Conservation (phyloP, 306 rosid species). For the Cucumis cinereus region DNA sequence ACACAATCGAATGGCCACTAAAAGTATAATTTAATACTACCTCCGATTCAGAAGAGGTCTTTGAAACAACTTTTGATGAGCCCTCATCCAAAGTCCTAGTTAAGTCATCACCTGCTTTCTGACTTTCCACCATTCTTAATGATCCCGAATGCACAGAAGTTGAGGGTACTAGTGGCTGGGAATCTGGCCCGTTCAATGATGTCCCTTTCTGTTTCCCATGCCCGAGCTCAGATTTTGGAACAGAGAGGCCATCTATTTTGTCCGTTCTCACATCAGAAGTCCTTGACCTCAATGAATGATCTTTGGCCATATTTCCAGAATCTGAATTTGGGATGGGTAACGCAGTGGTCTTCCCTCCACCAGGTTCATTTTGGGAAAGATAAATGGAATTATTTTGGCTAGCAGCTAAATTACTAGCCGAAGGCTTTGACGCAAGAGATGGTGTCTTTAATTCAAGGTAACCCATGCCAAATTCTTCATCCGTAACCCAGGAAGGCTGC, state of each 20-base stretch:
- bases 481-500: conserved; percentile 94
- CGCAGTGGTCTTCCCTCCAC: conserved; percentile 40
- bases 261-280: conserved; percentile 49
- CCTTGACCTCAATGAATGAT: conserved; percentile 39
- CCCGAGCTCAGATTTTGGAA: conserved; percentile 56
- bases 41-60: conserved; percentile 48
- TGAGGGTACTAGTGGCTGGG: conserved; percentile 36
- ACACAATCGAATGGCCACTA: not conserved
- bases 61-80: conserved; percentile 27
- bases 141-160: conserved; percentile 44
- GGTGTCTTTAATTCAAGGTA: conserved; percentile 70
- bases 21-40: conserved; percentile 21
- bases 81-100: conserved; percentile 54
- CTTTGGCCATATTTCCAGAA: conserved; percentile 43
- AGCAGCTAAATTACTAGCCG: conserved; percentile 37
- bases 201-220: conserved; percentile 47
- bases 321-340: conserved; percentile 28
- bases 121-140: conserved; percentile 51
- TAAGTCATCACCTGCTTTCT: conserved; percentile 53
- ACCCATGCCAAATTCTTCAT: conserved; percentile 96
- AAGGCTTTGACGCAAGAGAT: conserved; percentile 46
- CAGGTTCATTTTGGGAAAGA: conserved; percentile 50
- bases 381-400: conserved; percentile 34
- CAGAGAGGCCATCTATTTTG: conserved; percentile 34
- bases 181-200: conserved; percentile 56